Percentiles rank a stretch among this genome's conserved stretches.
Evolutionary conservation across 495 filamentous ascomycete genomes (phyloP).

Genomic region (Lentithecium fluviatile): DNA sequence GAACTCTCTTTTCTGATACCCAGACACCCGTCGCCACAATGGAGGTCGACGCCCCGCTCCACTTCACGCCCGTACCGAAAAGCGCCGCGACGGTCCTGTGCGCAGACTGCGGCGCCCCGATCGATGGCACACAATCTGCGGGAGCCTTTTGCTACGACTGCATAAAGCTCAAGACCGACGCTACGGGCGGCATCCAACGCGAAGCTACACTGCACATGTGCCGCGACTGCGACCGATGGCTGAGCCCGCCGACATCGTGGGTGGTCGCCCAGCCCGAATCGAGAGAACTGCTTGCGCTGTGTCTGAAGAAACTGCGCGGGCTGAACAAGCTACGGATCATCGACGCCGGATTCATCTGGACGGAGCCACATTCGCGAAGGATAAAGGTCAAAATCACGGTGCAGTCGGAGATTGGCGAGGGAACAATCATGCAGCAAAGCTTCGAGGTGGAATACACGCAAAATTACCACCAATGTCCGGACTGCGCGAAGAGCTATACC

Average conservation of each 20-base stretch:
- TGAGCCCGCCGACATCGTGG: slow-evolving; percentile 84
- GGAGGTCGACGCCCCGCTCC: slow-evolving; percentile 27
- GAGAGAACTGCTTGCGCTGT: slow-evolving; percentile 84
- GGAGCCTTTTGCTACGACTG: slow-evolving; percentile 93
- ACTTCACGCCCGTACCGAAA: slow-evolving; percentile 25
- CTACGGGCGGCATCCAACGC: slow-evolving; percentile 85
- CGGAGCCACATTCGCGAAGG: slow-evolving; percentile 88
- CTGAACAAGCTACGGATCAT: slow-evolving; percentile 85
- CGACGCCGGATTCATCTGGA: slow-evolving; percentile 97
- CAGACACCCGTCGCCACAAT: slow-evolving; percentile 9
- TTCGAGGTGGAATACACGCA: slow-evolving; percentile 94
- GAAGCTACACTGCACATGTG: slow-evolving; percentile 82
- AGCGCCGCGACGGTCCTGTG: slow-evolving; percentile 30
- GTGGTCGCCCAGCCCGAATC: slow-evolving; percentile 78
- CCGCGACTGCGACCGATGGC: slow-evolving; percentile 89
- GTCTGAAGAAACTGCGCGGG: slow-evolving; percentile 76
- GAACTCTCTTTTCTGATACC: background rate
- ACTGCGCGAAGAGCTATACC: slow-evolving; percentile 92
- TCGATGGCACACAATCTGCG: slow-evolving; percentile 45
- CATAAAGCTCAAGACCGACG: slow-evolving; percentile 87
- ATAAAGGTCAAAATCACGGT: slow-evolving; percentile 92
- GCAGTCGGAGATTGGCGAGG: slow-evolving; percentile 72
- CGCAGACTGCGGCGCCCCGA: slow-evolving; percentile 31
- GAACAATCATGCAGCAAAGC: slow-evolving; percentile 81
- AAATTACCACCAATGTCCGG: slow-evolving; percentile 82